phyloP scores from a whole-genome alignment of 345 rosid species.

The Populus pruinosa region DNA sequence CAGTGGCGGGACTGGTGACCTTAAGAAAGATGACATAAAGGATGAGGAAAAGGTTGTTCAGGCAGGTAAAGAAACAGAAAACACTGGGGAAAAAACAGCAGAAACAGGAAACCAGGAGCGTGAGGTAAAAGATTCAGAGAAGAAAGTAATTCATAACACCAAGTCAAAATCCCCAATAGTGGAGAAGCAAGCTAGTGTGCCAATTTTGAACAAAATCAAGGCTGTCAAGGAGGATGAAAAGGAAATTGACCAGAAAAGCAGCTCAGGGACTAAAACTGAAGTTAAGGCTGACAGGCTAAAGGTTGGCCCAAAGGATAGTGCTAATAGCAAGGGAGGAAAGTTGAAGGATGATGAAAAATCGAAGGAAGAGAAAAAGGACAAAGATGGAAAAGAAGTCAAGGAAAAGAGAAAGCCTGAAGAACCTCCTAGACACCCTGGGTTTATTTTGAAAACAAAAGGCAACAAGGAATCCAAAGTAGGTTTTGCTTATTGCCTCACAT shows the following conservation, averaged over 20 bases:
- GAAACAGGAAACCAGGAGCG: conserved; percentile 27
- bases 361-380: conserved; percentile 49
- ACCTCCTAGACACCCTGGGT: conserved; percentile 79
- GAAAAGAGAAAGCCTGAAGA: conserved; percentile 75
- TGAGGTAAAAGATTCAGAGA: conserved; percentile 23
- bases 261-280: conserved; percentile 20
- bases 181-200: conserved; percentile 39
- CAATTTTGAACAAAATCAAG: conserved; percentile 35
- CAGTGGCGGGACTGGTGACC: conserved; percentile 30
- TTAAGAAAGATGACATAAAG: conserved; percentile 18
- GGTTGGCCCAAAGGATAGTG: conserved; percentile 31
- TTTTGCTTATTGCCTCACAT: conserved; percentile 21
- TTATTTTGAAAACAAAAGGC: conserved; percentile 58
- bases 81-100: conserved; percentile 30
- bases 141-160: conserved; percentile 22
- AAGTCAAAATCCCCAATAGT: conserved; percentile 31
- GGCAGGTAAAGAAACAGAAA: conserved; percentile 24
- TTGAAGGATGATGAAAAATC: conserved; percentile 34
- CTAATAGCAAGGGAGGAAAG: conserved; percentile 39
- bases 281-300: conserved; percentile 40
- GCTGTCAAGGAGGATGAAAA: conserved; percentile 41
- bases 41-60: conserved; percentile 36
- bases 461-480: conserved; percentile 65
- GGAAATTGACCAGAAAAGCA: conserved; percentile 28
- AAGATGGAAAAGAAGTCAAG: conserved; percentile 49